Conservation (phyloP, 78 protist species). For the Ministeria vibrans region DNA sequence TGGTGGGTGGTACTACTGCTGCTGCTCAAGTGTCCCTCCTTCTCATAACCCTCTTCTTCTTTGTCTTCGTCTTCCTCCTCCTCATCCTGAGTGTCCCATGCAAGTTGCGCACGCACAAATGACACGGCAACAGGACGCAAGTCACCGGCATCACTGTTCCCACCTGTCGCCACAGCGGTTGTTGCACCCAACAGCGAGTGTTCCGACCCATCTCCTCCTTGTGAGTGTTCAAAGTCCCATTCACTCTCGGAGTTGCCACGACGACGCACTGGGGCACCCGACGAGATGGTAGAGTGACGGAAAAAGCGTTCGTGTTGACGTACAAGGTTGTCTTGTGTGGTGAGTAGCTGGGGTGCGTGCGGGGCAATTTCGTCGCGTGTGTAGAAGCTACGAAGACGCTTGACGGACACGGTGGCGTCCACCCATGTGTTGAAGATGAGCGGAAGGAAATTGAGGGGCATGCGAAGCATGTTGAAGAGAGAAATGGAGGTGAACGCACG, state of each 20-base stretch:
- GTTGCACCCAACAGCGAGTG: too few species aligned
- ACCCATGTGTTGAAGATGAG: slow-evolving; percentile 35
- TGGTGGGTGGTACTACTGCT: too few species aligned
- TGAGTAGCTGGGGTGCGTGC: background rate
- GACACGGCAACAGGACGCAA: too few species aligned
- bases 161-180: too few species aligned
- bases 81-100: too few species aligned
- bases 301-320: background rate
- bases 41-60: too few species aligned
- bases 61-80: too few species aligned
- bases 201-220: too few species aligned
- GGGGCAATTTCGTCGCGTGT: slow-evolving; percentile 10
- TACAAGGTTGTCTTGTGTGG: background rate
- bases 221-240: too few species aligned
- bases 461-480: slow-evolving; percentile 70
- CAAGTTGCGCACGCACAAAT: too few species aligned
- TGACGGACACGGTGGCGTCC: slow-evolving; percentile 62
- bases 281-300: background rate
- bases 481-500: slow-evolving; percentile 75
- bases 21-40: too few species aligned
- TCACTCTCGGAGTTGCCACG: background rate
- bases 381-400: slow-evolving; percentile 58
- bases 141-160: too few species aligned
- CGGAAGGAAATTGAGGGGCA: slow-evolving; percentile 81
- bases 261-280: background rate